Percentiles rank a stretch among this genome's conserved stretches.
Conservation (phyloP, 2,329 filamentous ascomycete species). For the Rhynchosporium agropyri region DNA sequence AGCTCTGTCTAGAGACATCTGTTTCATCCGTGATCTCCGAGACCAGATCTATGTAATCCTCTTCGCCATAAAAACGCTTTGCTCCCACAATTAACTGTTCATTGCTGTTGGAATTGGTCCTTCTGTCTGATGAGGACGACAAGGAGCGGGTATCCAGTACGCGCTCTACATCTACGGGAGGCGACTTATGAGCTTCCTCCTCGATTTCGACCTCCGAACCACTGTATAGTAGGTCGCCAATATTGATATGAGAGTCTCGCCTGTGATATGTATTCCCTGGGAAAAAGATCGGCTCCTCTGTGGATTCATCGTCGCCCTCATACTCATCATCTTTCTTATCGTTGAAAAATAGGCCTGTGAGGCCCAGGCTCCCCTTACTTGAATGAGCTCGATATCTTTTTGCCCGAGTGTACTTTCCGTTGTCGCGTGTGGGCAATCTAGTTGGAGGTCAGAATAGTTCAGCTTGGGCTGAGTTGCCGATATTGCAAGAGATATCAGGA, state of each 20-base stretch:
- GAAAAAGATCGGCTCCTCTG: not conserved
- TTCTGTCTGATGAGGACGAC: too few species aligned
- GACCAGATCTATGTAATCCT: not conserved
- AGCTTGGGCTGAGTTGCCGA: not conserved
- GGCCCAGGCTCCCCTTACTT: slow-evolving; percentile 4
- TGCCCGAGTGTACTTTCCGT: too few species aligned
- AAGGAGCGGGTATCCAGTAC: too few species aligned
- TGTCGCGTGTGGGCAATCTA: not conserved
- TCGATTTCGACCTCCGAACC: too few species aligned
- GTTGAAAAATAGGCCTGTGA: not conserved
- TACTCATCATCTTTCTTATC: not conserved
- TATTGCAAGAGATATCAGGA: not conserved
- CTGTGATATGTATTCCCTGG: not conserved
- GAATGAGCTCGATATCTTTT: not conserved
- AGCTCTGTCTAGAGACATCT: too few species aligned
- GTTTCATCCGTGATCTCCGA: too few species aligned
- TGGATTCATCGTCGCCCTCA: not conserved
- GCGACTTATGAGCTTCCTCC: too few species aligned
- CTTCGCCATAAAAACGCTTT: not conserved
- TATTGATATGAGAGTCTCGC: not conserved
- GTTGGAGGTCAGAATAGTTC: not conserved
- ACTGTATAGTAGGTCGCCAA: not conserved
- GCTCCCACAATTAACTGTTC: not conserved
- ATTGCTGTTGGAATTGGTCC: too few species aligned
- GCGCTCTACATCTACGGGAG: too few species aligned